Evolutionary conservation across 2,329 filamentous ascomycete species (phyloP).

Genomic region (Cordyceps cateniannulata): DNA sequence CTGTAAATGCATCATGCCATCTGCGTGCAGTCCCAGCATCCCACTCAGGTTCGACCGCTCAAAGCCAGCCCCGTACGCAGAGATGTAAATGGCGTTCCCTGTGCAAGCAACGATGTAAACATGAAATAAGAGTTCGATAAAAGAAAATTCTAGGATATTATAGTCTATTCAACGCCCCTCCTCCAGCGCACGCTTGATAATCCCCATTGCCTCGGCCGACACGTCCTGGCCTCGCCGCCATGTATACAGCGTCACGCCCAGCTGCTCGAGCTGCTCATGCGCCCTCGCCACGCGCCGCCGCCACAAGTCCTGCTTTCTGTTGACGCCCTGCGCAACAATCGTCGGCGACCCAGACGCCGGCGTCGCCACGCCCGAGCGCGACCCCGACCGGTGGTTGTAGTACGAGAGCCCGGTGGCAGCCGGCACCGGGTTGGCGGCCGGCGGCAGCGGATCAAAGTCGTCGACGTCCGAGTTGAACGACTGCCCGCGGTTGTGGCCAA

Average conservation of each 20-base stretch:
- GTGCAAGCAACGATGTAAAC: neutral
- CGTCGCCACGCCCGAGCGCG: slow-evolving; percentile 23
- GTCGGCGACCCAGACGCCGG: slow-evolving; percentile 28
- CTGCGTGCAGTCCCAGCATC: too few relatives aligned
- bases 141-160: neutral
- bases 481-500: slow-evolving; percentile 24
- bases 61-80: neutral
- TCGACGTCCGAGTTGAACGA: slow-evolving; percentile 35
- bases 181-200: slow-evolving; percentile 51
- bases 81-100: neutral
- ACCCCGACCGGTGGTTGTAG: slow-evolving; percentile 18
- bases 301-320: slow-evolving; percentile 71
- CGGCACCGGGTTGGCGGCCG: slow-evolving; percentile 20
- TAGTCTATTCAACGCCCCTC: slow-evolving; percentile 29
- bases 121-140: neutral
- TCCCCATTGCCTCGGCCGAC: slow-evolving; percentile 54
- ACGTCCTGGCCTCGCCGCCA: slow-evolving; percentile 72
- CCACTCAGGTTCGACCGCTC: too few relatives aligned
- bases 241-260: slow-evolving; percentile 62
- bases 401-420: slow-evolving; percentile 19
- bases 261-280: slow-evolving; percentile 52
- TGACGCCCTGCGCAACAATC: slow-evolving; percentile 33
- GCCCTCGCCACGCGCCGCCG: slow-evolving; percentile 59
- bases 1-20: too few relatives aligned
- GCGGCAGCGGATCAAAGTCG: slow-evolving; percentile 35